Percentiles rank a stretch among this genome's conserved stretches.
Conservation (phyloP, 768 basidiomycete genomes). For the Rhodotorula graminis region DNA sequence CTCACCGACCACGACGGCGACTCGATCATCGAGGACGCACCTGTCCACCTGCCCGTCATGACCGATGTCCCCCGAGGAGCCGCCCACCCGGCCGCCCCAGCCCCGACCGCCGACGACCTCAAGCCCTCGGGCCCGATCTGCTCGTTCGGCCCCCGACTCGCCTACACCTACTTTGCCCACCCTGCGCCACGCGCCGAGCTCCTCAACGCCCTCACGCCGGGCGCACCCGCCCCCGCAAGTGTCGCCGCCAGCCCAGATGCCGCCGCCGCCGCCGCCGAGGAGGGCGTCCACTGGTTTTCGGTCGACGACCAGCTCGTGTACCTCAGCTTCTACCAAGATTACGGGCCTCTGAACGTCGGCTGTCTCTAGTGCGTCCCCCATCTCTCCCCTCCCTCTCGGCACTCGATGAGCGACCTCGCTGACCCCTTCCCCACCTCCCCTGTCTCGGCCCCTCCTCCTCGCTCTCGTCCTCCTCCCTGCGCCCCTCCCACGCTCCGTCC, state of each 20-base stretch:
- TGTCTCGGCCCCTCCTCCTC: no score
- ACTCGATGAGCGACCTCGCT: not conserved
- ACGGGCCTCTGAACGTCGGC: slow-evolving; percentile 60
- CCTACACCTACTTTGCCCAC: slow-evolving; percentile 30
- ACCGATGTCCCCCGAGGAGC: not conserved
- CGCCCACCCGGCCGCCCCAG: not conserved
- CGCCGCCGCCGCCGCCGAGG: not conserved
- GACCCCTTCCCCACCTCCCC: slow-evolving; percentile 1
- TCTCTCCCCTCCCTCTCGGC: not conserved
- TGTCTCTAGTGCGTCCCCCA: slow-evolving; percentile 38
- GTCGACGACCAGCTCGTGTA: slow-evolving; percentile 89
- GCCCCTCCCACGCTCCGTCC: not conserved
- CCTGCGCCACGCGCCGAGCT: slow-evolving; percentile 22
- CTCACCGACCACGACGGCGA: slow-evolving; percentile 19
- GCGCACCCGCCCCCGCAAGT: not conserved
- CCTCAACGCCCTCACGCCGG: slow-evolving; percentile 12
- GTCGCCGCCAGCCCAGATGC: not conserved
- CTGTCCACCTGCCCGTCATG: not conserved
- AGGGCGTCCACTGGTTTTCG: slow-evolving; percentile 78
- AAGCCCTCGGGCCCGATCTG: slow-evolving; percentile 35
- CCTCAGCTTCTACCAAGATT: slow-evolving; percentile 89
- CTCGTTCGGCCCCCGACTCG: slow-evolving; percentile 38
- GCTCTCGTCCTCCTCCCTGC: not conserved
- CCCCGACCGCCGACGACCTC: not conserved
- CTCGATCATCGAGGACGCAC: slow-evolving; percentile 10